Evolutionary conservation across 2,329 filamentous ascomycete species (phyloP).

Genomic region (Aspergillus sclerotialis): DNA sequence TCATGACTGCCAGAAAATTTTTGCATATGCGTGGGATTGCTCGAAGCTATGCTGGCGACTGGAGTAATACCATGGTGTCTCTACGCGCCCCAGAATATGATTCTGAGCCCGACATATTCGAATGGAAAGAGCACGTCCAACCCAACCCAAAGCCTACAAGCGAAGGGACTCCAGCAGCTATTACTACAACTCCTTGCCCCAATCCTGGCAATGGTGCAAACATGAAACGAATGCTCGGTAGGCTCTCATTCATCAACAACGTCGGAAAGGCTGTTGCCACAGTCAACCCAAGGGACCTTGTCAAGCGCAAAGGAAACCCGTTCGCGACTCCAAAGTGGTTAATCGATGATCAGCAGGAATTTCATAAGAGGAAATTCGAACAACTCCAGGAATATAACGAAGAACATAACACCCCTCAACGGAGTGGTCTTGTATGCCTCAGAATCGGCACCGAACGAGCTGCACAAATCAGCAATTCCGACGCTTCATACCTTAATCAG

Average conservation of each 20-base stretch:
- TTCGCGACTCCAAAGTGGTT: background rate
- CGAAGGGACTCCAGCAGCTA: background rate
- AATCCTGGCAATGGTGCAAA: background rate
- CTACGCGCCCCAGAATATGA: slow-evolving; percentile 5
- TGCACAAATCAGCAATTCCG: slow-evolving; percentile 11
- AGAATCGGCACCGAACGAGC: slow-evolving; percentile 15
- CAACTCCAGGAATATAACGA: background rate
- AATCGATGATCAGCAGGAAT: background rate
- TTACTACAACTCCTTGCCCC: background rate
- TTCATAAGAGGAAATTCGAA: background rate
- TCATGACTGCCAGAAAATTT: slow-evolving; percentile 25
- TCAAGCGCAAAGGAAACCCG: slow-evolving; percentile 5
- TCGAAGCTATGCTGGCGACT: slow-evolving; percentile 23
- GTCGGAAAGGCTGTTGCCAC: slow-evolving; percentile 1
- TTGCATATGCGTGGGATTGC: slow-evolving; percentile 22
- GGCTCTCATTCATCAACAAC: slow-evolving; percentile 7
- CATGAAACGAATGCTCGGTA: background rate
- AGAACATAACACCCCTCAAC: background rate
- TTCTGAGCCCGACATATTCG: slow-evolving; percentile 9
- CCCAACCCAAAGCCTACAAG: slow-evolving; percentile 2
- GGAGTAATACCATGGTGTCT: slow-evolving; percentile 22
- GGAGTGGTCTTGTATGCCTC: slow-evolving; percentile 11
- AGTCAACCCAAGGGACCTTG: slow-evolving; percentile 7
- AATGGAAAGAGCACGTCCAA: slow-evolving; percentile 8
- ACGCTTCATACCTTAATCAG: background rate